These are phyloP conservation scores for Fusarium sp. DNA, from an alignment of 2,329 filamentous ascomycete genomes.

Conservation along the genomic window DNA sequence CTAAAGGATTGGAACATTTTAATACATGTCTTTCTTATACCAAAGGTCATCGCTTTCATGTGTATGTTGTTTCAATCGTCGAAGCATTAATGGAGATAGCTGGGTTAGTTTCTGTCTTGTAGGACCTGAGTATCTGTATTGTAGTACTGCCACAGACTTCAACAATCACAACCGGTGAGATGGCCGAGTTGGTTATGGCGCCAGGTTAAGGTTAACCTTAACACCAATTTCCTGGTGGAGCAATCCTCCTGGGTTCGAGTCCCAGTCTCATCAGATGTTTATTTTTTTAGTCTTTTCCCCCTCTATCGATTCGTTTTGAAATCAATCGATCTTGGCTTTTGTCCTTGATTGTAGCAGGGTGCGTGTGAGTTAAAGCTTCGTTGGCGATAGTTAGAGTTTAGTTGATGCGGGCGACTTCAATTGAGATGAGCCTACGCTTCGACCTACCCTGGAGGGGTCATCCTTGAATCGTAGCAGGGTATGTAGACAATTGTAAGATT, in stretches of 20 bases:
- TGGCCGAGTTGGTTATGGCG: constrained; percentile 53
- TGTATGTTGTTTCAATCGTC: neutral
- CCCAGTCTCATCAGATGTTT: constrained; percentile 47
- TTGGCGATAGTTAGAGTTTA: too few relatives aligned
- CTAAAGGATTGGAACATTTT: accelerated
- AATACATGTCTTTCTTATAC: neutral
- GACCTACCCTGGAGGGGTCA: too few relatives aligned
- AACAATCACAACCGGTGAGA: constrained; percentile 43
- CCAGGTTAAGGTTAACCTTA: constrained; percentile 51
- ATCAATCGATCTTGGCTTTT: neutral
- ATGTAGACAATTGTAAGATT: neutral
- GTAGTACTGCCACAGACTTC: accelerated
- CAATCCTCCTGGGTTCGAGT: constrained; percentile 53
- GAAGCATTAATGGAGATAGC: neutral
- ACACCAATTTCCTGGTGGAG: constrained; percentile 49
- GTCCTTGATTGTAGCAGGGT: neutral
- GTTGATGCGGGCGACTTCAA: too few relatives aligned
- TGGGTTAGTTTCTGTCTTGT: neutral
- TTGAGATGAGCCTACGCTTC: too few relatives aligned
- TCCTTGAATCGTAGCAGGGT: neutral
- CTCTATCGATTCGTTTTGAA: too few relatives aligned
- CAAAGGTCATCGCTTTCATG: neutral
- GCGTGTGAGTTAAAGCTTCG: too few relatives aligned
- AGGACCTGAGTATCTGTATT: accelerated
- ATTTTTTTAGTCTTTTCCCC: neutral